phyloP scores from a whole-genome alignment of 2,329 filamentous ascomycete species.

The Xylaria sp. region DNA sequence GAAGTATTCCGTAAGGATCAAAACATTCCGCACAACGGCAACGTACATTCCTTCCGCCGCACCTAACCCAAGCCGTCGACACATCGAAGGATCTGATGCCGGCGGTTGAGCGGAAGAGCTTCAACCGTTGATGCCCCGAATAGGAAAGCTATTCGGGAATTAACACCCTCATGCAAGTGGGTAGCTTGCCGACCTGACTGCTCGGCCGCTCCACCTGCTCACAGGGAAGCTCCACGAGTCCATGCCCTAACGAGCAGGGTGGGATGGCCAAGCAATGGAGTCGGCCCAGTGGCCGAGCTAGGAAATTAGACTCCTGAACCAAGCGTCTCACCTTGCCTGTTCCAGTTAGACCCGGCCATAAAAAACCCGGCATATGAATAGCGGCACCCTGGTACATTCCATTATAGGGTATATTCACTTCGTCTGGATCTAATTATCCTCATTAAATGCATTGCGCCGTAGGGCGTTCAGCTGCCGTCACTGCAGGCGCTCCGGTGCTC shows the following conservation, averaged over 20 bases:
- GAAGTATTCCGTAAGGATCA: too few relatives aligned
- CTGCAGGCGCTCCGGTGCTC: background rate
- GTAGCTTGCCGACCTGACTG: background rate
- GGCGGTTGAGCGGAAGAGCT: background rate
- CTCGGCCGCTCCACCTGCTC: background rate
- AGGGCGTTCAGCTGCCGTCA: background rate
- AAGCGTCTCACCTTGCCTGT: background rate
- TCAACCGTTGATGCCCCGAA: background rate
- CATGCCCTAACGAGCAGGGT: background rate
- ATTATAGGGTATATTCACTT: background rate
- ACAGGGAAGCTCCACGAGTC: too few relatives aligned
- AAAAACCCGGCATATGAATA: background rate
- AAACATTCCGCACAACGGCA: too few relatives aligned
- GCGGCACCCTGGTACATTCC: background rate
- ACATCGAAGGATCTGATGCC: background rate
- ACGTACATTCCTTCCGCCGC: too few relatives aligned
- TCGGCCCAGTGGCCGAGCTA: background rate
- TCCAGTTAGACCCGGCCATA: background rate
- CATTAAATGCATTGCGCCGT: background rate
- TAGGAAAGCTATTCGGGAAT: background rate
- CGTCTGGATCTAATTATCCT: background rate
- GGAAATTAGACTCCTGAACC: background rate
- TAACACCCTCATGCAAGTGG: background rate
- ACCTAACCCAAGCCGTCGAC: background rate
- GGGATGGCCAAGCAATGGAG: background rate